Evolutionary conservation across 345 rosid genomes (phyloP).

Genomic region (Angophora floribunda): DNA sequence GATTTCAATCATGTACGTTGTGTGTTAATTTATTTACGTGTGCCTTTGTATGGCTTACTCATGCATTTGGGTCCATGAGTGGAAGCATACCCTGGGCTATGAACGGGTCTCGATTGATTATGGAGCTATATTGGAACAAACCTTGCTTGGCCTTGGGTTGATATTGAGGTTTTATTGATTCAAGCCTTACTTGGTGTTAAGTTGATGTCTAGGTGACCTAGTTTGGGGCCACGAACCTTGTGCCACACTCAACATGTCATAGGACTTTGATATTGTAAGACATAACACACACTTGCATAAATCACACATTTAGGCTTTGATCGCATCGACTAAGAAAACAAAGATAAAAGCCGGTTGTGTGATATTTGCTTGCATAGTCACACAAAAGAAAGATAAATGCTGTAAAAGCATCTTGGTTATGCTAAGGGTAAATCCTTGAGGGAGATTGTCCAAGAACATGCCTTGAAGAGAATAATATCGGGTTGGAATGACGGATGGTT

Average conservation of each 20-base stretch:
- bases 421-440: no score
- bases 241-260: fast-evolving
- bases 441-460: no score
- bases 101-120: neutral
- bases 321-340: neutral
- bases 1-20: no score
- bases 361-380: neutral
- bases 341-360: neutral
- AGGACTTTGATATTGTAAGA: neutral
- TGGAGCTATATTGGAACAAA: neutral
- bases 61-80: neutral
- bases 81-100: neutral
- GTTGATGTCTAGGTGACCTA: neutral
- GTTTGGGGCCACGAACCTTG: neutral
- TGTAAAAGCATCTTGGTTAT: no score
- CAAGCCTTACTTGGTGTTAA: neutral
- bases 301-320: neutral
- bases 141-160: neutral
- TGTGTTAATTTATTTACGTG: neutral
- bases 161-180: fast-evolving
- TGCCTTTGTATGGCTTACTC: neutral
- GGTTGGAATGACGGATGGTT: no score
- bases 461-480: no score
- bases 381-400: neutral
- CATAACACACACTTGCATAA: neutral